Base-by-base conservation (phyloP, 2,329 filamentous ascomycete species). In the Cordyceps cateniannulata region DNA sequence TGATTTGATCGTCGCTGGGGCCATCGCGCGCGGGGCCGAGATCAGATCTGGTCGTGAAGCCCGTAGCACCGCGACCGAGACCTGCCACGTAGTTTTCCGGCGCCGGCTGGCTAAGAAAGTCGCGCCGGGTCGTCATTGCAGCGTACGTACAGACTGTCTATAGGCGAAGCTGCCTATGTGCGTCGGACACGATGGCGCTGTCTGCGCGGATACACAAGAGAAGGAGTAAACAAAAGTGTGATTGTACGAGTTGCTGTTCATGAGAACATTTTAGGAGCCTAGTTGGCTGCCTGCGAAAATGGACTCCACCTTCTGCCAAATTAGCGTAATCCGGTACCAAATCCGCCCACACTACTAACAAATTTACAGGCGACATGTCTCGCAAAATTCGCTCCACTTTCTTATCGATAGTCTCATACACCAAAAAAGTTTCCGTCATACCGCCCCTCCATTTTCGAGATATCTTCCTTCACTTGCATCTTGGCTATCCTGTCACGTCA, bases 31-130 rank as follows among this genome's bases (percentile, higher is more conserved):
- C 93, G 55, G 96, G 95, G 62, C 96, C 95, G 62, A 99, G 81
- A 82, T 99, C 95, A 61, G 93, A 98, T 69, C 96, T 87, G 45
- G 95, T 99, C 18, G 95, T 98, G 78, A 99, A 99, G 63, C 96
- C 95, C 8, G 95, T 99, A 24, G 96, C 96, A 77, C 95, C 95
- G 82, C 96, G 90, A 76, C 95, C 95, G 65, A 99, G 87, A 84
- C 95, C 95, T 65, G 95, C 95, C 65, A 99, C 93, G 71, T 93
- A 93, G 75, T 93, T 93, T 69, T 92, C 89, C 14, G 89, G 89
- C 60, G 89, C 89, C 64, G 89, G 87, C 75, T 96, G 92, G 76
- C 84, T 93, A 63, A 98, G 77, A 70, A 98, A 98, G 76, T 97
- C 92, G 70, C 84, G 83, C 79, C 91, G 88, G 69, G 75, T 77